phyloP scores from a whole-genome alignment of 1,139 yeast genomes.

The Yamadazyma friedrichii region DNA sequence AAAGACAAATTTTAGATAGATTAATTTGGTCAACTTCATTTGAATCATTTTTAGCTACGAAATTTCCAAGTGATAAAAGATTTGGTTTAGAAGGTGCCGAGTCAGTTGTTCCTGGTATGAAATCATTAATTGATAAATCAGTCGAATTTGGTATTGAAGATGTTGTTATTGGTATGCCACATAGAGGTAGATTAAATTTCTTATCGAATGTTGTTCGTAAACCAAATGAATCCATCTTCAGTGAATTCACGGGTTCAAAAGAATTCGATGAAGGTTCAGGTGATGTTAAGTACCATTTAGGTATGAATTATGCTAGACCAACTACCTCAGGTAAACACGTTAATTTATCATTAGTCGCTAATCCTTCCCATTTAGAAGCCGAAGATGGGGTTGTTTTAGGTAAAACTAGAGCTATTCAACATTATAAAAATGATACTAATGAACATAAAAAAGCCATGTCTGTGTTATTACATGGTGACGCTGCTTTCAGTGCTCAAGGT shows the following conservation, averaged over 20 bases:
- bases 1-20: slow-evolving; percentile 95
- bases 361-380: slow-evolving; percentile 98
- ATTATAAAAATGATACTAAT: slow-evolving; percentile 83
- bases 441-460: slow-evolving; percentile 85
- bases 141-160: slow-evolving; percentile 95
- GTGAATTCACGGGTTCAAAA: slow-evolving; percentile 91
- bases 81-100: slow-evolving; percentile 99
- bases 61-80: slow-evolving; percentile 98
- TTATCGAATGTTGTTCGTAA: slow-evolving; percentile 97
- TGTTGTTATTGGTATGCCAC: slow-evolving; percentile 98
- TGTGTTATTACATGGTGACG: slow-evolving; percentile 95
- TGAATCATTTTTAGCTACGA: slow-evolving; percentile 87
- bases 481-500: slow-evolving; percentile 99
- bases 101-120: slow-evolving; percentile 94
- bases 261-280: slow-evolving; percentile 92
- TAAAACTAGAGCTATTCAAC: slow-evolving; percentile 95
- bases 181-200: slow-evolving; percentile 98
- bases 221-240: slow-evolving; percentile 96
- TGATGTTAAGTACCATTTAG: slow-evolving; percentile 98
- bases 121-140: slow-evolving; percentile 89
- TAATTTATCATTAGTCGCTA: slow-evolving; percentile 92
- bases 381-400: slow-evolving; percentile 99
- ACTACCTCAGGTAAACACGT: slow-evolving; percentile 98
- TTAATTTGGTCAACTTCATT: slow-evolving; percentile 95
- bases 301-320: slow-evolving; percentile 99